These are phyloP conservation scores for Eremothecium sinecaudum DNA, from an alignment of 1,139 yeast species.

Conservation along the genomic window DNA sequence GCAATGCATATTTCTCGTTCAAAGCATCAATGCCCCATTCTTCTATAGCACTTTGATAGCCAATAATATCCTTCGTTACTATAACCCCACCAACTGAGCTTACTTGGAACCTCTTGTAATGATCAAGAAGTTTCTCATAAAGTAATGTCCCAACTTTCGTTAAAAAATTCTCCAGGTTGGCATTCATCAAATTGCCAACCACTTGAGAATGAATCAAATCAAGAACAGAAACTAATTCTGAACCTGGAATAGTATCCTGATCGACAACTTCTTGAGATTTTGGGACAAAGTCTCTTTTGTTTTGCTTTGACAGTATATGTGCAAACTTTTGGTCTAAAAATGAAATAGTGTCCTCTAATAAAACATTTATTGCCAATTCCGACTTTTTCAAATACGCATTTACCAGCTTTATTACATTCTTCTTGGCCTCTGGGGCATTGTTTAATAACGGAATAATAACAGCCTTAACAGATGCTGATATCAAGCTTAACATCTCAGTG, in stretches of 20 bases:
- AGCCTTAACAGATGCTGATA: constrained; percentile 64
- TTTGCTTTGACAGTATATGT: constrained; percentile 48
- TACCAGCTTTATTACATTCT: constrained; percentile 53
- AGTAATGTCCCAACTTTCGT: constrained; percentile 53
- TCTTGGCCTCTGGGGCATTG: constrained; percentile 52
- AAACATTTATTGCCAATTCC: constrained; percentile 59
- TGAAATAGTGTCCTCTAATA: constrained; percentile 51
- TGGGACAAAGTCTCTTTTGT: constrained; percentile 50
- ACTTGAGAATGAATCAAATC: constrained; percentile 36
- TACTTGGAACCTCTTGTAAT: constrained; percentile 67
- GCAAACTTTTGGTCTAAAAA: constrained; percentile 41
- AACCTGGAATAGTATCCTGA: constrained; percentile 65
- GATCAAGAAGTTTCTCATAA: constrained; percentile 54
- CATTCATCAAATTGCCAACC: constrained; percentile 38
- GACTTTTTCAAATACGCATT: constrained; percentile 60
- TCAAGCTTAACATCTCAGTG: constrained; percentile 53
- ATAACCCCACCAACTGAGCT: constrained; percentile 77
- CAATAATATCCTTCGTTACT: constrained; percentile 74
- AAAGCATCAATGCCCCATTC: constrained; percentile 58
- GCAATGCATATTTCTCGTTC: constrained; percentile 57
- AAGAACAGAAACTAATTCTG: constrained; percentile 49
- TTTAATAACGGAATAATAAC: constrained; percentile 65
- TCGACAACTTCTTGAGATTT: constrained; percentile 43
- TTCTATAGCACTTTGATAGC: constrained; percentile 66
- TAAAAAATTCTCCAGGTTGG: constrained; percentile 46